Evolutionary conservation across 164 flowering plant species (phyloP).

Genomic region (Vitis rotundifolia): DNA sequence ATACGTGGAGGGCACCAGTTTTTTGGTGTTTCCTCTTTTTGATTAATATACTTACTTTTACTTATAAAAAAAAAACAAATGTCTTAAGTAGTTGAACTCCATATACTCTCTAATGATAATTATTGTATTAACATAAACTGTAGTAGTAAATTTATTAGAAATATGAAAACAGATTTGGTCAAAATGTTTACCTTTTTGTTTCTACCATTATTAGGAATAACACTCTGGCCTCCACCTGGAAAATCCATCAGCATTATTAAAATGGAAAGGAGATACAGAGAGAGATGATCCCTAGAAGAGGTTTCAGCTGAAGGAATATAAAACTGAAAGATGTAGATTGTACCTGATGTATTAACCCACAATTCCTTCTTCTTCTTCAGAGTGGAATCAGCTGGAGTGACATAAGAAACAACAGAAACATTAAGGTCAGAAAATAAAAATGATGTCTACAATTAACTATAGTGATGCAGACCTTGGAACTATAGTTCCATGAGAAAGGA

Average conservation of each 20-base stretch:
- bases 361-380: constrained; percentile 30
- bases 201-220: constrained; percentile 29
- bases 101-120: too few species aligned
- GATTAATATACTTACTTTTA: too few species aligned
- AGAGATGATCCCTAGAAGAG: neutral
- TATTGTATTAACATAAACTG: too few species aligned
- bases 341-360: constrained; percentile 42
- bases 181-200: constrained; percentile 40
- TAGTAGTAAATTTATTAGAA: too few species aligned
- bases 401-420: constrained; percentile 3
- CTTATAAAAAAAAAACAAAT: too few species aligned
- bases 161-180: neutral
- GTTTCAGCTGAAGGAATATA: neutral
- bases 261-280: neutral
- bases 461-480: too few species aligned
- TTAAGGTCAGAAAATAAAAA: neutral
- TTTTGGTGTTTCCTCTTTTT: too few species aligned
- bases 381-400: constrained; percentile 31
- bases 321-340: constrained; percentile 1
- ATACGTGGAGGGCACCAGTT: too few species aligned
- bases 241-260: neutral
- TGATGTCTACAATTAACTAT: neutral
- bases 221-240: constrained; percentile 44
- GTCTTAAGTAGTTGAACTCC: too few species aligned
- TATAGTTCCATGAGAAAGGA: neutral